A percentile compares a stretch with the other conserved stretches of the same genome.
Evolutionary conservation across 2,329 filamentous ascomycete species (phyloP).

Genomic region (Hypoxylon sp.): DNA sequence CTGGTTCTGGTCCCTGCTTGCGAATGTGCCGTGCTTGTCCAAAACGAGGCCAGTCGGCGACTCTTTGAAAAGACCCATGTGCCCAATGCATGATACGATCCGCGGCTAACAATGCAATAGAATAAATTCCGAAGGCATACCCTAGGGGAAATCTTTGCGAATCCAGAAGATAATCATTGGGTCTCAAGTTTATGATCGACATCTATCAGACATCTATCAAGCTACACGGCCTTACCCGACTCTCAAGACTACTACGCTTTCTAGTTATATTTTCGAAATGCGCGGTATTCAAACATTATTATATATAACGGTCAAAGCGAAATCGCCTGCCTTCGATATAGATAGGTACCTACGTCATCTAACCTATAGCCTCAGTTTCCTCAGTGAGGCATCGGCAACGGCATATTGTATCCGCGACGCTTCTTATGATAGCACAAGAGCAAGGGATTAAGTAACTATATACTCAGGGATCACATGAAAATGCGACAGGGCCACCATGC

Average conservation of each 20-base stretch:
- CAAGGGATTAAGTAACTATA: too few species aligned
- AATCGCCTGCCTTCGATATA: not conserved
- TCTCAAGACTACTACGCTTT: not conserved
- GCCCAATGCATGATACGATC: slow-evolving; percentile 10
- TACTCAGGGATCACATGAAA: too few species aligned
- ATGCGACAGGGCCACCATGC: too few species aligned
- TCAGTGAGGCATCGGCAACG: too few species aligned
- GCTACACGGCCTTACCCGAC: not conserved
- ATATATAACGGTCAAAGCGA: too few species aligned
- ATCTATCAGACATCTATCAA: not conserved
- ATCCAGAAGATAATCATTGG: slow-evolving; percentile 4
- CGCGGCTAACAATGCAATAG: slow-evolving; percentile 8
- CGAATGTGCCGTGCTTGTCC: slow-evolving; percentile 1
- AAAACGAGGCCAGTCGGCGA: not conserved
- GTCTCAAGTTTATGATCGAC: not conserved
- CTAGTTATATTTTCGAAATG: not conserved
- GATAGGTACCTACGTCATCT: not conserved
- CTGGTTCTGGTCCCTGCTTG: slow-evolving; percentile 7
- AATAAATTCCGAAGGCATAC: slow-evolving; percentile 3
- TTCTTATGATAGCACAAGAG: too few species aligned
- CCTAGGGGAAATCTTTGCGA: slow-evolving; percentile 6
- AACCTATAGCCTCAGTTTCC: too few species aligned
- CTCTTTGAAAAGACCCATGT: not conserved
- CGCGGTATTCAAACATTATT: too few species aligned
- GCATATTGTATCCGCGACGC: too few species aligned